Conservation (phyloP, 805 yeast genomes). For the Cyberlindnera petersonii region DNA sequence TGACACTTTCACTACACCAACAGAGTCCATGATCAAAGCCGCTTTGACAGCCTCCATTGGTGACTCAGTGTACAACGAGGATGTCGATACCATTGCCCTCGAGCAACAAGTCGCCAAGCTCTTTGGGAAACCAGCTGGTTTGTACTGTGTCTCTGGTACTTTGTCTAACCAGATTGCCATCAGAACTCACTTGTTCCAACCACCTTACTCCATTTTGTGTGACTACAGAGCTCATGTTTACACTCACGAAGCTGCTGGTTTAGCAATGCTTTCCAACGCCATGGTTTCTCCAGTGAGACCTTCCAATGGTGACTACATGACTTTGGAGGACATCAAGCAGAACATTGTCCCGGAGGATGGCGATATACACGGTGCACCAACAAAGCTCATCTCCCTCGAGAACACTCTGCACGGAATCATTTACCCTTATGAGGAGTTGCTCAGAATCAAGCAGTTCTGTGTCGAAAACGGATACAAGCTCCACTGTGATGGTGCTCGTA, state of each 20-base stretch:
- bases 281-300: slow-evolving; percentile 87
- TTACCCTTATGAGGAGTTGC: slow-evolving; percentile 75
- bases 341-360: slow-evolving; percentile 69
- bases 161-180: slow-evolving; percentile 84
- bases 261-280: slow-evolving; percentile 86
- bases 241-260: slow-evolving; percentile 85
- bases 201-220: slow-evolving; percentile 80
- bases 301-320: slow-evolving; percentile 66
- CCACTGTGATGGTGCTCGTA: slow-evolving; percentile 91
- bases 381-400: slow-evolving; percentile 77
- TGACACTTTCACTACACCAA: slow-evolving; percentile 91
- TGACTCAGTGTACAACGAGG: slow-evolving; percentile 86
- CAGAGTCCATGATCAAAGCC: slow-evolving; percentile 65
- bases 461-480: slow-evolving; percentile 51
- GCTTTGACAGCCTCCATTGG: slow-evolving; percentile 60
- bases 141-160: slow-evolving; percentile 87
- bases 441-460: slow-evolving; percentile 69
- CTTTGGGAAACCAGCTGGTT: slow-evolving; percentile 79
- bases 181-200: slow-evolving; percentile 70
- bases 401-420: slow-evolving; percentile 85
- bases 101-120: slow-evolving; percentile 62
- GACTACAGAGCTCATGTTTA: slow-evolving; percentile 85
- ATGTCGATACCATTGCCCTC: slow-evolving; percentile 58
- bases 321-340: slow-evolving; percentile 70
- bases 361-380: slow-evolving; percentile 86